Evolutionary conservation across 345 rosid genomes (phyloP), one percentile per base, ranked within the genome.

Genomic region (Psidium friedrichsthalianum): DNA sequence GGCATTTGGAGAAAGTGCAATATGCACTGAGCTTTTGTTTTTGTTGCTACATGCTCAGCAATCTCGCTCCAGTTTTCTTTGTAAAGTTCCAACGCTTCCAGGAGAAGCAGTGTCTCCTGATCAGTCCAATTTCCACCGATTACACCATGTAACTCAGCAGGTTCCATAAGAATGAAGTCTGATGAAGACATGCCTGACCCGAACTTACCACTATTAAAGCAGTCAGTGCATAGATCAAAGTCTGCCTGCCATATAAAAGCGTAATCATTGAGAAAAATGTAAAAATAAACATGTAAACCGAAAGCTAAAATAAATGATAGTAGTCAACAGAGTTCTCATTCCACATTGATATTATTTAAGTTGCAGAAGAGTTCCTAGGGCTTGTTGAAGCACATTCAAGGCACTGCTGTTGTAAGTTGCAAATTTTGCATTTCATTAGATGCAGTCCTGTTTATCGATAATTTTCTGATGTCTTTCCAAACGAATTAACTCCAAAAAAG

Each of bases 1-100:
- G 99, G 99, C 99, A 98, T 96, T 89, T 96, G 98, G 87, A 98
- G 91, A 90, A 98, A 98, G 90, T 98, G 99, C 91, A 98, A 92
- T 87, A 98, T 98, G 89, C 99, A 98, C 85, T 98, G 98, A 90
- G 96, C 96, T 91, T 94, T 96, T 20, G 99, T 94, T 90, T 98
- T 98, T 8, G 99, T 96, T 82, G 98, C 99, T 88, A 98, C 99
- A 91, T 98, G 99, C 89, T 98, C 99, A 54, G 99, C 99, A 90
- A 98, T 98, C 92, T 96, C 99, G 88, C 89, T 95, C 98, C 98
- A 98, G 89, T 96, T 96, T 87, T 98, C 99, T 91, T 93, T 94
- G 93, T 90, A 98, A 85, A 98, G 95, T 89, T 98, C 99, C 84
- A 98, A 83, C 83, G 98, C 99, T 91, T 98, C 99, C 80, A 98